Conservation (phyloP, 148 eudicot species). For the Rhododendron vialii region DNA sequence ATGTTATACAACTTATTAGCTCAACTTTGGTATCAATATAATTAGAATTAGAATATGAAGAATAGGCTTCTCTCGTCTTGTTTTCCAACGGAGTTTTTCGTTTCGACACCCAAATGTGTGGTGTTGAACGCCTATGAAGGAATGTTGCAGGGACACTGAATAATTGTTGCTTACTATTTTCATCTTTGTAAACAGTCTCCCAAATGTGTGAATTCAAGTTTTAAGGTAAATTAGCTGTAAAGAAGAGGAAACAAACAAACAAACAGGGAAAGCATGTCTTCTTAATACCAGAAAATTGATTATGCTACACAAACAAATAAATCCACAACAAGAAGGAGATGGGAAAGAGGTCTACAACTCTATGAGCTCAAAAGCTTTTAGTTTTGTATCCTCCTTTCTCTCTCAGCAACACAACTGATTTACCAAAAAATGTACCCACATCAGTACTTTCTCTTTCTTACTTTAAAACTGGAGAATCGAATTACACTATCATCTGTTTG, state of each 20-base stretch:
- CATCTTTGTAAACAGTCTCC: no score
- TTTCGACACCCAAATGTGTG: no score
- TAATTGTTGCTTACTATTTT: no score
- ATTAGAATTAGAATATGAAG: no score
- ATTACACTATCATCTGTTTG: conserved; percentile 63
- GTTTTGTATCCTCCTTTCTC: not conserved
- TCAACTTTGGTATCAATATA: no score
- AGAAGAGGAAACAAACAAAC: not conserved
- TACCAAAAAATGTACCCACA: not conserved
- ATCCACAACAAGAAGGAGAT: not conserved
- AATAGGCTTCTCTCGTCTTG: no score
- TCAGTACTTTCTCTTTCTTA: conserved; percentile 69
- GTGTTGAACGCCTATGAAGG: no score
- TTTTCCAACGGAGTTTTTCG: no score
- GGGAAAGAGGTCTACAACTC: not conserved
- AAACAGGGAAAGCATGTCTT: not conserved
- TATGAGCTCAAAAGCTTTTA: not conserved
- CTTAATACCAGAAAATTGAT: not conserved
- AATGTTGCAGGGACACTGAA: no score
- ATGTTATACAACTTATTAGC: no score
- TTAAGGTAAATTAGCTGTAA: not conserved
- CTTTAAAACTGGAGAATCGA: conserved; percentile 69
- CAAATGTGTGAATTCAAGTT: no score
- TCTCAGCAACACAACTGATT: not conserved
- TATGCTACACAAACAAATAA: not conserved